phyloP scores from a whole-genome alignment of 2,329 filamentous ascomycete species.

The Trichoderma atroviride region DNA sequence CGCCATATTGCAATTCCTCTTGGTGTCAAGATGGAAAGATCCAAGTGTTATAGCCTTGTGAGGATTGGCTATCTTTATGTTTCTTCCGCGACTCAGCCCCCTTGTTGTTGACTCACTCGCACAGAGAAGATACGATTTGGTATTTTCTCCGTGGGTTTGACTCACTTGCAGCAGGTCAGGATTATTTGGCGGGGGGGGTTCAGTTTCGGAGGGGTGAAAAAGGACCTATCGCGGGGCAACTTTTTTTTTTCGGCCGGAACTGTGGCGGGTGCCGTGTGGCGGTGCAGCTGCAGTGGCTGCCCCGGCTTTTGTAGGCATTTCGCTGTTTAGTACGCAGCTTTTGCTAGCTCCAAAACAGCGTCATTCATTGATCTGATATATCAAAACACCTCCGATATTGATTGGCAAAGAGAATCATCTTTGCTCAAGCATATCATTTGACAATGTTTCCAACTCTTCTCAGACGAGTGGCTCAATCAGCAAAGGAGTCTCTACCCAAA shows the following conservation, averaged over 20 bases:
- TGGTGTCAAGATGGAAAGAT: background rate
- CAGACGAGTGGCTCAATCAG: constrained; percentile 40
- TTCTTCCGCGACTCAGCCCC: constrained; percentile 9
- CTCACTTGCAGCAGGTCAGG: constrained; percentile 38
- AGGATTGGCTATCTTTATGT: constrained; percentile 16
- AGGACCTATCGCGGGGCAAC: constrained; percentile 39
- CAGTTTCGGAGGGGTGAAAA: constrained; percentile 40
- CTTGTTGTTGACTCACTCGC: constrained; percentile 26
- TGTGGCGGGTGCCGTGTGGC: constrained; percentile 35
- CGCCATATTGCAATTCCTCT: constrained; percentile 45
- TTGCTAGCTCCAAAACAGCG: constrained; percentile 10
- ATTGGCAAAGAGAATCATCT: constrained; percentile 1
- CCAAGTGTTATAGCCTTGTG: background rate
- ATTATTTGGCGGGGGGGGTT: constrained; percentile 27
- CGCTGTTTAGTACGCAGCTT: constrained; percentile 20
- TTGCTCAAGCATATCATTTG: constrained; percentile 14
- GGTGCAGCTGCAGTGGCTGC: constrained; percentile 35
- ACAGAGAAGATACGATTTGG: constrained; percentile 12
- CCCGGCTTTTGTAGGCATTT: constrained; percentile 28
- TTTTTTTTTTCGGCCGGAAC: constrained; percentile 23
- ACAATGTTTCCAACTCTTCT: constrained; percentile 42
- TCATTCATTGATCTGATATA: constrained; percentile 4
- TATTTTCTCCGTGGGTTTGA: constrained; percentile 33
- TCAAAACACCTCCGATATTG: background rate
- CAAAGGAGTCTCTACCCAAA: constrained; percentile 36